Evolutionary conservation across 768 basidiomycete genomes (phyloP), one percentile per base, ranked within the genome.

Genomic region (Pulveroboletus sp.): DNA sequence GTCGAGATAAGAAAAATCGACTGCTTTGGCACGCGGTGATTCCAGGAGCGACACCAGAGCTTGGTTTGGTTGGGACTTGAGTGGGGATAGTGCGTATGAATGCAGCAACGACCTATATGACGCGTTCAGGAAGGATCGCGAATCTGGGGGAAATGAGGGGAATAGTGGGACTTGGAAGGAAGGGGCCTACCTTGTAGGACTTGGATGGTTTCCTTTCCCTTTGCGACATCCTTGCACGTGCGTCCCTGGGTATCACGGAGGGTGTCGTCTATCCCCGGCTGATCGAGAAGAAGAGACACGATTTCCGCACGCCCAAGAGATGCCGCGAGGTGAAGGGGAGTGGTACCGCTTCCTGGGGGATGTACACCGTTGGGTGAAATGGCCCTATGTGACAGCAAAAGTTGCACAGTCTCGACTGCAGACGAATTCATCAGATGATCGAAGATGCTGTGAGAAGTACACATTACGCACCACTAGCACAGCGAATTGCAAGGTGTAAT

Each of bases 1-100:
- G 54, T 95, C 92, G 12, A 94, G 73, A 48, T 87, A 86, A 0
- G 84, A 84, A 14, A 97, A 77, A 65, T 95, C 84, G 9, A 94
- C 70, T 27, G 80, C 82, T 13, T 76, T 75, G 5, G 80, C 76
- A 4, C 94, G 80, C 0, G 90, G 85, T 17, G 81, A 85, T 14
- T 76, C 75, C 13, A 92, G 77, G 23, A 90, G 72, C n/a, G 73
- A 59, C 5, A 82, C 53, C 12, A 85, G 76, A 5, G 74, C 69
- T 3, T 71, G 60, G 3, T 71, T 66, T 2, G 80, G 78, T 21
- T 68, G 64, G 9, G 66, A 55, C 1, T 67, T 69, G 4, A 60
- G 54, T 1, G 82, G 74, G 0, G 86, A 87, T n/a, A 80, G 74
- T 38, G 87, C 80, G 58, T 92, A 93, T 3, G 79, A 75, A 24